Base-by-base conservation (phyloP, 345 rosid species). In the Gynandropsis gynandra region DNA sequence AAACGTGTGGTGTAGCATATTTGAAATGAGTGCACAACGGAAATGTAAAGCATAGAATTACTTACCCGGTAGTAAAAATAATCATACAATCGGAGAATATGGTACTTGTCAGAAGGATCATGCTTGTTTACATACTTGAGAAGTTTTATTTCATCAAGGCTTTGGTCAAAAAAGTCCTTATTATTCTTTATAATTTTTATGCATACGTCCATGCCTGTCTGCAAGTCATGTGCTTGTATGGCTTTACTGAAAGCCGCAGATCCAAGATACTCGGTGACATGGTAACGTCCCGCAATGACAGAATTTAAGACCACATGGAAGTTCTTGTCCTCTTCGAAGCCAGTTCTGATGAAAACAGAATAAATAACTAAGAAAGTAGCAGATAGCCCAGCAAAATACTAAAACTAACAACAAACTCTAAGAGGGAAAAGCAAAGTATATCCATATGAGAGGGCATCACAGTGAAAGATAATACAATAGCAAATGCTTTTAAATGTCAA, bases 181-280 rank as follows among this genome's bases (percentile, higher is more conserved):
- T 90, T 90, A 82, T 90, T 90, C 69, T 90, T 90, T 57, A 90
- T 83, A 54, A 90, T 90, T 74, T 90, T 90, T 36, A 90, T 80
- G 62, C 96, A 90, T 41, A 90, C 98, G 62, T 90, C 98, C 81
- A 87, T 83, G 61, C 96, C 95, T 11, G 95, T 86, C 56, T 83
- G 87, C 66, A 90, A 76, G 67, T 90, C 98, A 76, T 90, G 98
- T 20, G 98, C 96, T 76, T 90, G 98, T 66, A 90, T 82, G 63
- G 98, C 96, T 69, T 90, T 90, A 66, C 98, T 90, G 62, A 90
- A 90, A 29, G 98, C 98, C 52, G 98, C 98, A n/a, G 98, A 90
- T 34, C 98, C 98, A 70, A 90, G 92, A 73, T 87, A 85, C 76
- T 90, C 98, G 0, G 98, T 90, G 52, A 90, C 96, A 73, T 90